Conservation (phyloP, 768 basidiomycete genomes). For the Leucosporidium yakuticum region DNA sequence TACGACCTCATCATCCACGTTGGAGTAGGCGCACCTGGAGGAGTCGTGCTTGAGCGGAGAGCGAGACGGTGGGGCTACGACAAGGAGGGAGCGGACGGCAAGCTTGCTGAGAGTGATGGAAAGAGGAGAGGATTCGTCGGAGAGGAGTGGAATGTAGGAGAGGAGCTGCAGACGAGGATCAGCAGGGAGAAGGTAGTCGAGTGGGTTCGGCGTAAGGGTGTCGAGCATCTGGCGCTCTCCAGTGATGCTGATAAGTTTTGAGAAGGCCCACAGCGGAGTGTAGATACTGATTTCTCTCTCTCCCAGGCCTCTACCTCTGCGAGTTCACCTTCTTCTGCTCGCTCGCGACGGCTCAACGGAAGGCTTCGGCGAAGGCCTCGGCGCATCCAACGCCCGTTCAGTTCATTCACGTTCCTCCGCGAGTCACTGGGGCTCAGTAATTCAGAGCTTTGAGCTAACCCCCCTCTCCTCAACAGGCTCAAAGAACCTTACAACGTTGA, state of each 20-base stretch:
- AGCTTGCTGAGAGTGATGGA: background rate
- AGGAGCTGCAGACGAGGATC: constrained; percentile 8
- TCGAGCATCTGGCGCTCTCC: background rate
- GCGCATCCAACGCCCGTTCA: background rate
- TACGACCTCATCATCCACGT: constrained; percentile 19
- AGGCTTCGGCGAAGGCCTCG: background rate
- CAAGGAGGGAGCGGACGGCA: constrained; percentile 1
- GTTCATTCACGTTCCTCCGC: constrained; percentile 10
- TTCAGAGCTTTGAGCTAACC: no score
- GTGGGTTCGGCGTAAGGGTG: background rate
- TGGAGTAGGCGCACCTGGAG: constrained; percentile 7
- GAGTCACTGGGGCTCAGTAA: no score
- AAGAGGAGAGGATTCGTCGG: constrained; percentile 6
- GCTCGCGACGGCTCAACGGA: background rate
- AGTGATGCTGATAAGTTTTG: constrained; percentile 11
- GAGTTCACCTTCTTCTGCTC: constrained; percentile 17
- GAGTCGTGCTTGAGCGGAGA: background rate
- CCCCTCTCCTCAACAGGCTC: no score
- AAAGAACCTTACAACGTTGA: no score
- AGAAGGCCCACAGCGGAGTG: no score
- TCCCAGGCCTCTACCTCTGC: constrained; percentile 20
- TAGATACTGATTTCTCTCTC: no score
- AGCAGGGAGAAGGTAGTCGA: background rate
- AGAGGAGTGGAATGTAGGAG: background rate
- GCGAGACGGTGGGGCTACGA: constrained; percentile 15